Evolutionary conservation across 331 rosid species (phyloP).

Genomic region (Quercus phellos): DNA sequence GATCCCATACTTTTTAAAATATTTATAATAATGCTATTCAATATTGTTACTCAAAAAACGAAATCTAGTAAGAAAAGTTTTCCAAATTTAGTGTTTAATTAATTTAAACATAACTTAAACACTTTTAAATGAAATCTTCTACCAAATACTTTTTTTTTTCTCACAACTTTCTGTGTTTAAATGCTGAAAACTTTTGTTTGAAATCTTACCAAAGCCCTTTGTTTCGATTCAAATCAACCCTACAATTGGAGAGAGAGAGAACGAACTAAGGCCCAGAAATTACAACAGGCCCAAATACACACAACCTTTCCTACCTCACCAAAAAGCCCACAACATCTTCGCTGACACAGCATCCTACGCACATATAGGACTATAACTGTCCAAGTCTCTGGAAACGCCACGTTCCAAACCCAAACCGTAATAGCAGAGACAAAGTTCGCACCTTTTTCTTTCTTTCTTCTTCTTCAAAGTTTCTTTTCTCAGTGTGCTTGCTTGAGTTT

Average conservation of each 20-base stretch:
- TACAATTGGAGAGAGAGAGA: too few relatives aligned
- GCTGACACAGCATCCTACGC: not conserved
- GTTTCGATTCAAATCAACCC: too few relatives aligned
- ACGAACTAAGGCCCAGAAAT: too few relatives aligned
- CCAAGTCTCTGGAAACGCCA: constrained; percentile 25
- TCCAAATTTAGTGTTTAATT: rapidly evolving
- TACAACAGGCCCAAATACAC: too few relatives aligned
- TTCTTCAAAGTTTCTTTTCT: not conserved
- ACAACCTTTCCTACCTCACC: too few relatives aligned
- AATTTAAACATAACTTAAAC: rapidly evolving
- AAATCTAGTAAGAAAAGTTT: rapidly evolving
- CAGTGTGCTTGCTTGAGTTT: not conserved
- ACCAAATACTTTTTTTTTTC: rapidly evolving
- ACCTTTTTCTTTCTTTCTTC: not conserved
- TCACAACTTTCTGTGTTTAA: rapidly evolving
- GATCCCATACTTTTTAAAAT: too few relatives aligned
- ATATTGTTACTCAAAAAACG: too few relatives aligned
- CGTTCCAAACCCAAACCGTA: constrained; percentile 9
- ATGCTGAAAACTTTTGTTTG: rapidly evolving
- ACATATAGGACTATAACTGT: too few relatives aligned
- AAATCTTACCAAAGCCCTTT: too few relatives aligned
- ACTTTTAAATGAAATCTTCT: rapidly evolving
- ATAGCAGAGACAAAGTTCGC: not conserved
- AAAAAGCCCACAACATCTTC: not conserved
- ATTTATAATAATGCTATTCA: too few relatives aligned